Percentiles rank a stretch among this genome's conserved stretches.
phyloP scores from a whole-genome alignment of 345 rosid genomes.

The Salix dunnii region DNA sequence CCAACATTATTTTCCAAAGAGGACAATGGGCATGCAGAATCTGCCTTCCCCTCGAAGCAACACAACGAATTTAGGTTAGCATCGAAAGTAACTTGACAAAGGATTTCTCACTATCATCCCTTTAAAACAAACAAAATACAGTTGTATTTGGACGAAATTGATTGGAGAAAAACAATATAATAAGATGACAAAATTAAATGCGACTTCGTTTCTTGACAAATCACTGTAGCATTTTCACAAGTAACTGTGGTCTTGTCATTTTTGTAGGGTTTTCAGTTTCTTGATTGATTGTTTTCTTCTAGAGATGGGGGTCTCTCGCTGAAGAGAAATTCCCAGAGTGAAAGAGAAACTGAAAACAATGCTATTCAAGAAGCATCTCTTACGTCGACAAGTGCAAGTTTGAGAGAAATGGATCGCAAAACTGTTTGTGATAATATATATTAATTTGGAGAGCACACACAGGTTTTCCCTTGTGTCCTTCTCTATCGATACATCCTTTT shows the following conservation, averaged over 20 bases:
- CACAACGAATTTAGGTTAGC: background rate
- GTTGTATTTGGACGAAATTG: background rate
- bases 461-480: background rate
- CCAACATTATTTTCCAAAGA: background rate
- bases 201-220: constrained; percentile 8
- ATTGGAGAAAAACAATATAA: background rate
- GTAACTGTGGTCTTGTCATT: background rate
- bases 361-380: background rate
- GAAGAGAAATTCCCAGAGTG: background rate
- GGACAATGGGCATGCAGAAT: background rate
- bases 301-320: background rate
- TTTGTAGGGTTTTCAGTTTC: background rate
- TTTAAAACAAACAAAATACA: background rate
- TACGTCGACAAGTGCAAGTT: background rate
- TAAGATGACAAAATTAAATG: background rate
- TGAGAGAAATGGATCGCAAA: background rate
- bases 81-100: background rate
- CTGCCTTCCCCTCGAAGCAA: constrained; percentile 4
- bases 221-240: background rate
- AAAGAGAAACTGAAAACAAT: no score
- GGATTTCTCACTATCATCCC: background rate
- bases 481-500: background rate
- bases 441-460: background rate
- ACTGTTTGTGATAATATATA: no score
- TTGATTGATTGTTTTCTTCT: background rate